A percentile compares a stretch with the other conserved stretches of the same genome.
Evolutionary conservation across 805 yeast species (phyloP).

Genomic region (Candida adriatica): DNA sequence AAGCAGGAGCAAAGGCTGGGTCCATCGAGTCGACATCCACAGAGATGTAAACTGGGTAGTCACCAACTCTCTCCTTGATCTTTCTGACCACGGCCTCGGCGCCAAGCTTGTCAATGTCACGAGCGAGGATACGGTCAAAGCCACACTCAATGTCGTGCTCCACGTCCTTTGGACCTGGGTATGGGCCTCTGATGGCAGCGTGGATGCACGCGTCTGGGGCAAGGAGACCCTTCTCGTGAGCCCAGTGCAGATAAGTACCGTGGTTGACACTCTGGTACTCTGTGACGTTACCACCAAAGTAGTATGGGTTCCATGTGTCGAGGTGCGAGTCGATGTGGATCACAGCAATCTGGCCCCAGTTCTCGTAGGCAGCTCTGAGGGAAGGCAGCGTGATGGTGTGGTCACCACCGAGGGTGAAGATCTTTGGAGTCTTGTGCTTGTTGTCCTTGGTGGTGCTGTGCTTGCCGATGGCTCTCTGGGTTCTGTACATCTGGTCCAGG

Average conservation of each 20-base stretch:
- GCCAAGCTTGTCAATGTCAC: conserved; percentile 40
- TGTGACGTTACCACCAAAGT: conserved; percentile 55
- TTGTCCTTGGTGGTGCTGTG: conserved; percentile 27
- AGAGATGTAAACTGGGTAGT: conserved; percentile 37
- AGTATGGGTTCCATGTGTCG: conserved; percentile 64
- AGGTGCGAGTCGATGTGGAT: conserved; percentile 60
- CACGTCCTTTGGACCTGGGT: conserved; percentile 30
- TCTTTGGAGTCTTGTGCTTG: conserved; percentile 27
- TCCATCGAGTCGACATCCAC: conserved; percentile 48
- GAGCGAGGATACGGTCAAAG: conserved; percentile 38
- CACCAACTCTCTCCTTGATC: conserved; percentile 31
- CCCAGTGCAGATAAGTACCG: conserved; percentile 66
- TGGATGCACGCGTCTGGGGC: conserved; percentile 44
- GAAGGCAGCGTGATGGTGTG: conserved; percentile 47
- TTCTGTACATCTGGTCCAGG: conserved; percentile 49
- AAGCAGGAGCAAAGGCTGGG: conserved; percentile 46
- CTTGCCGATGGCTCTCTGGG: conserved; percentile 37
- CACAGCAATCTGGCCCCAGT: conserved; percentile 39
- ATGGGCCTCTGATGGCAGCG: conserved; percentile 63
- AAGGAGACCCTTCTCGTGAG: conserved; percentile 59
- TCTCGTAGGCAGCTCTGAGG: conserved; percentile 39
- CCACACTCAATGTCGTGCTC: conserved; percentile 44
- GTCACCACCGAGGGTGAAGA: conserved; percentile 49
- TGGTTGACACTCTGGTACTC: conserved; percentile 56
- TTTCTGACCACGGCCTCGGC: conserved; percentile 29